A percentile compares a stretch with the other conserved stretches of the same genome.
These are phyloP conservation scores for Coniferiporia sulphurascens DNA, from an alignment of 1,284 basidiomycete genomes.

Conservation along the genomic window DNA sequence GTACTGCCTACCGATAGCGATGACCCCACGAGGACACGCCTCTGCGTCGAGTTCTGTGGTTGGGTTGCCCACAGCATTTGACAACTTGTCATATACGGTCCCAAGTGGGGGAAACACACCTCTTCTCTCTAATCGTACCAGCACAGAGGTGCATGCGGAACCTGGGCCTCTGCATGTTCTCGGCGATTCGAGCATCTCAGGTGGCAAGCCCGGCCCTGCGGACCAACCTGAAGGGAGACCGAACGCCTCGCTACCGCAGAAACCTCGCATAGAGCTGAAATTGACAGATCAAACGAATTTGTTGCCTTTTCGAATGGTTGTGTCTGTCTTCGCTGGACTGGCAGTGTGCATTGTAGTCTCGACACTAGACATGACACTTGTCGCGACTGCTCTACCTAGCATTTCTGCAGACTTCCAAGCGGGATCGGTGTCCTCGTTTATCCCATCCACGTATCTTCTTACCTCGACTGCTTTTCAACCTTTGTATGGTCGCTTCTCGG, in stretches of 20 bases:
- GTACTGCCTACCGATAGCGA: no score
- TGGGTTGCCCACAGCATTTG: background rate
- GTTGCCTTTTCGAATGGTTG: slow-evolving; percentile 60
- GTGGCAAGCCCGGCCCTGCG: no score
- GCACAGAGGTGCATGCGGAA: background rate
- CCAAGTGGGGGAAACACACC: background rate
- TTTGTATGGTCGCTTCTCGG: slow-evolving; percentile 63
- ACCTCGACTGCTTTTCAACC: slow-evolving; percentile 63
- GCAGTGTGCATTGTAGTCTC: slow-evolving; percentile 54
- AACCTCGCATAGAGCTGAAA: background rate
- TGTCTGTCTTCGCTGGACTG: slow-evolving; percentile 58
- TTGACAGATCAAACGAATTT: slow-evolving; percentile 77
- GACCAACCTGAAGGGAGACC: no score
- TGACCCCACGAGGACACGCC: background rate
- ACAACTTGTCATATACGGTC: background rate
- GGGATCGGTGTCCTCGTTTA: slow-evolving; percentile 62
- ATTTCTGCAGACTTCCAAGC: slow-evolving; percentile 63
- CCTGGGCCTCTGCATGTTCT: background rate
- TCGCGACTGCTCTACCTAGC: slow-evolving; percentile 66
- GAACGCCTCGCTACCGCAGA: no score
- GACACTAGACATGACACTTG: slow-evolving; percentile 58
- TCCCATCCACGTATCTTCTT: slow-evolving; percentile 61
- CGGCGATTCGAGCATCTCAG: no score
- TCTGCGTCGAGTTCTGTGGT: background rate
- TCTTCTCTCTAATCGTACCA: background rate